Conservation (phyloP, 202 grass and related monocot genomes). For the Saccharum hybrid region DNA sequence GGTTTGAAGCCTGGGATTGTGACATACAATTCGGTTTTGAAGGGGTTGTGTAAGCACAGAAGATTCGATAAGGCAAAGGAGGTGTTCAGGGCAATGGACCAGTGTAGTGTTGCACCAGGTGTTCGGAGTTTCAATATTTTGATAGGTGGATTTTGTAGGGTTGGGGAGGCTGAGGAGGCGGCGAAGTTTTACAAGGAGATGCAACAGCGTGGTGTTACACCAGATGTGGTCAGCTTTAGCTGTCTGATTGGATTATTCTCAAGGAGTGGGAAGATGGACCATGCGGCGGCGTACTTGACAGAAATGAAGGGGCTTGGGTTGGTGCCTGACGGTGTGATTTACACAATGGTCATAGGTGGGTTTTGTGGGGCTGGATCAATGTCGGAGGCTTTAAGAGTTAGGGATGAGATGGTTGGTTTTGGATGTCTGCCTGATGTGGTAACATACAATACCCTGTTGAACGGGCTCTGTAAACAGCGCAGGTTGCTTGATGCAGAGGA, state of each 20-base stretch:
- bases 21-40: slow-evolving; percentile 74
- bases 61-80: slow-evolving; percentile 61
- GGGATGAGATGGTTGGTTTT: slow-evolving; percentile 74
- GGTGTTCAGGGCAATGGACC: slow-evolving; percentile 62
- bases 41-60: slow-evolving; percentile 70
- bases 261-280: slow-evolving; percentile 68
- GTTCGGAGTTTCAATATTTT: slow-evolving; percentile 79
- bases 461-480: slow-evolving; percentile 68
- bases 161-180: slow-evolving; percentile 53
- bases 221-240: slow-evolving; percentile 90
- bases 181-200: slow-evolving; percentile 69
- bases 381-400: slow-evolving; percentile 68
- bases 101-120: slow-evolving; percentile 46
- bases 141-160: slow-evolving; percentile 65
- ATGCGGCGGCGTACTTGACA: slow-evolving; percentile 41
- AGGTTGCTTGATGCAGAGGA: slow-evolving; percentile 61
- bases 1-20: slow-evolving; percentile 68
- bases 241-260: slow-evolving; percentile 79
- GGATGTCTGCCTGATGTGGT: slow-evolving; percentile 88
- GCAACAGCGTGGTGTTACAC: slow-evolving; percentile 44
- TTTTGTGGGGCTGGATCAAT: slow-evolving; percentile 68
- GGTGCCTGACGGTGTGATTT: slow-evolving; percentile 79
- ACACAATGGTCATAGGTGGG: slow-evolving; percentile 88
- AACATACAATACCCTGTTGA: slow-evolving; percentile 87
- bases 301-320: slow-evolving; percentile 69